A percentile compares a stretch with the other conserved stretches of the same genome.
Evolutionary conservation across 371 early-diverging fungal genomes (phyloP).

Genomic region (Sporodiniella umbellata): DNA sequence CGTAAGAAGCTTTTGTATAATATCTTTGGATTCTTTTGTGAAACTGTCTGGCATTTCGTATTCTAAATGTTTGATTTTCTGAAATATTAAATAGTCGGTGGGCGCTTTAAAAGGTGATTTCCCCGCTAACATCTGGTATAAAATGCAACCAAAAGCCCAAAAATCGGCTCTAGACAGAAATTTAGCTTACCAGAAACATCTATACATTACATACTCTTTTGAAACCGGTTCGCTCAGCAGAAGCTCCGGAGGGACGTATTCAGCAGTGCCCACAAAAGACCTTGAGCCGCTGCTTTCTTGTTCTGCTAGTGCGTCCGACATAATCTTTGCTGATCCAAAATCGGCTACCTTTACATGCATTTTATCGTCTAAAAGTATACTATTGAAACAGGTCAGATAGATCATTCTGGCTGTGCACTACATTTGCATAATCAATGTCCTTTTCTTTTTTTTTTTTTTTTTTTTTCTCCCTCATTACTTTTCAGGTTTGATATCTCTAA

Average conservation of each 20-base stretch:
- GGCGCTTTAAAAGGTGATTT: constrained; percentile 94
- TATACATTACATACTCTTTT: constrained; percentile 42
- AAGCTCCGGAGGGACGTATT: constrained; percentile 96
- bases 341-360: constrained; percentile 95
- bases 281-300: constrained; percentile 35
- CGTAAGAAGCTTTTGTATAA: constrained; percentile 71
- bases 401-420: too few relatives aligned
- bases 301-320: constrained; percentile 22
- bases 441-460: too few relatives aligned
- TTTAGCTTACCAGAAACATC: not conserved
- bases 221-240: constrained; percentile 81
- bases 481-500: constrained; percentile 87
- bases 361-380: constrained; percentile 76
- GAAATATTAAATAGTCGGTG: constrained; percentile 96
- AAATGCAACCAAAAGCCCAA: constrained; percentile 98
- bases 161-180: constrained; percentile 73
- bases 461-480: constrained; percentile 48
- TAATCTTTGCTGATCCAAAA: constrained; percentile 92
- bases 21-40: constrained; percentile 60
- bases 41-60: constrained; percentile 79
- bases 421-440: too few relatives aligned
- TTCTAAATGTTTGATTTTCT: constrained; percentile 86
- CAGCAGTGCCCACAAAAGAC: constrained; percentile 97
- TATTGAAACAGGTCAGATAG: constrained; percentile 8
- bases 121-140: constrained; percentile 93